These are phyloP conservation scores for Carex parvula DNA, from an alignment of 176 grass and related monocot species.

Conservation along the genomic window DNA sequence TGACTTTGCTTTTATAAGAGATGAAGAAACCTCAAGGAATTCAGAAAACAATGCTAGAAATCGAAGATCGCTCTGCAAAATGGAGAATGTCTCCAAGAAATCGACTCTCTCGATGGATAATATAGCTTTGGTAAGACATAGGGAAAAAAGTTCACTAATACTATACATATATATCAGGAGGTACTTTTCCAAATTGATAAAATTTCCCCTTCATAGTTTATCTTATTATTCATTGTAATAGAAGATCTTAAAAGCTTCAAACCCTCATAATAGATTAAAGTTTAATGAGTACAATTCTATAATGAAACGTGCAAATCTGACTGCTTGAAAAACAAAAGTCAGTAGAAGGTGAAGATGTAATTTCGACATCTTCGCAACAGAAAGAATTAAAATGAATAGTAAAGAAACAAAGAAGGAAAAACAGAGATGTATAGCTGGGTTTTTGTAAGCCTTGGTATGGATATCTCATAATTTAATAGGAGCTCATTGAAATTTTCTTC, in stretches of 20 bases:
- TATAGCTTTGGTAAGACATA: slow-evolving; percentile 12
- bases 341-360: too few relatives aligned
- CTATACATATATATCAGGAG: background rate
- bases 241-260: background rate
- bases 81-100: background rate
- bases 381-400: background rate
- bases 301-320: too few relatives aligned
- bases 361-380: background rate
- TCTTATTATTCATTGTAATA: background rate
- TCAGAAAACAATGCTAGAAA: background rate
- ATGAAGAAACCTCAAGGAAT: background rate
- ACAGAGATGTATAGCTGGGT: too few relatives aligned
- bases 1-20: slow-evolving; percentile 23
- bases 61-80: slow-evolving; percentile 1
- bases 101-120: background rate
- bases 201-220: background rate
- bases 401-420: background rate
- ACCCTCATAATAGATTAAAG: background rate
- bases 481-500: background rate
- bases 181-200: background rate
- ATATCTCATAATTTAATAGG: background rate
- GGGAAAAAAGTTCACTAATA: background rate
- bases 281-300: too few relatives aligned
- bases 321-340: too few relatives aligned
- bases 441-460: background rate